Conservation (phyloP, 1,284 basidiomycete genomes). For the Apiotrichum mycotoxinovorans region DNA sequence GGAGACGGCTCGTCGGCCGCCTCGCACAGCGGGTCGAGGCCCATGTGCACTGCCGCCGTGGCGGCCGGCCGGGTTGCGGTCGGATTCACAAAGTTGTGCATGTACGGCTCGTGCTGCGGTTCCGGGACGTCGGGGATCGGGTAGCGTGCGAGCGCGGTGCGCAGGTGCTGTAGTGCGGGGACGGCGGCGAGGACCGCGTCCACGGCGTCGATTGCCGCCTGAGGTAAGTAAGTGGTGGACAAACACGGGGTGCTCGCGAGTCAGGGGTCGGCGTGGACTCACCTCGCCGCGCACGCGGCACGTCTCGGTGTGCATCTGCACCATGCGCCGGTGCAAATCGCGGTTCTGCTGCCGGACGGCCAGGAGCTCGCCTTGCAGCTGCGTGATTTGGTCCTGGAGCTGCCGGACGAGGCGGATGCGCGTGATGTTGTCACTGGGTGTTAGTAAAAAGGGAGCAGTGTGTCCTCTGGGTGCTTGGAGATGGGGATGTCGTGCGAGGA, state of each 20-base stretch:
- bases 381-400: conserved; percentile 14
- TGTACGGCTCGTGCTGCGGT: background rate
- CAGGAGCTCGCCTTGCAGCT: conserved; percentile 17
- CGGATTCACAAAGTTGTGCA: conserved; percentile 7
- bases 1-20: conserved; percentile 3
- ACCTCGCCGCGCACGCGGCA: conserved; percentile 1
- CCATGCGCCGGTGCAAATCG: conserved; percentile 3
- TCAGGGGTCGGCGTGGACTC: too few relatives aligned
- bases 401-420: conserved; percentile 8
- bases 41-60: background rate
- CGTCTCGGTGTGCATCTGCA: background rate
- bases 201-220: conserved; percentile 6
- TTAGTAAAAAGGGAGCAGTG: background rate
- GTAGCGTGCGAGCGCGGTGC: background rate
- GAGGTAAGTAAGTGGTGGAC: background rate
- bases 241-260: too few relatives aligned
- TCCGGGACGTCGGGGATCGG: background rate
- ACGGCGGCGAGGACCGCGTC: conserved; percentile 10
- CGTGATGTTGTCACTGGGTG: conserved; percentile 17
- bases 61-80: conserved; percentile 18
- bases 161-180: conserved; percentile 10
- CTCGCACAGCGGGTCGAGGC: conserved; percentile 1
- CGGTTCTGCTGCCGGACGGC: conserved; percentile 8
- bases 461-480: too few relatives aligned
- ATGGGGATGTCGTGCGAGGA: background rate